Conservation (phyloP, 768 basidiomycete genomes). For the Mycena leptocephala region DNA sequence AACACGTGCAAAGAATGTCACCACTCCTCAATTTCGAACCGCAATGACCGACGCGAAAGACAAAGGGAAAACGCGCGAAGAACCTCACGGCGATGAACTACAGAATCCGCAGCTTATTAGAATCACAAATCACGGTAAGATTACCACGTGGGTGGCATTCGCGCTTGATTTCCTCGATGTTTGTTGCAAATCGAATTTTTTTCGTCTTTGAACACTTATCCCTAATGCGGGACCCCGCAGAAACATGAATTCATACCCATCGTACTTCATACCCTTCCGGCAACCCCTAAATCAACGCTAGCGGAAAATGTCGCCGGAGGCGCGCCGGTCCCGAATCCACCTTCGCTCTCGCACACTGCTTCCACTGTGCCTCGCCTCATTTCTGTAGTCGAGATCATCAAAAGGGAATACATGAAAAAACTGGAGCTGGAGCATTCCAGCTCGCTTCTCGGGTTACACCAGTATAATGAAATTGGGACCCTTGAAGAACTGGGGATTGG, state of each 20-base stretch:
- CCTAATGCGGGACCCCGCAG: conserved; percentile 45
- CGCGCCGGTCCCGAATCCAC: conserved; percentile 18
- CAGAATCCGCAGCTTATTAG: conserved; percentile 56
- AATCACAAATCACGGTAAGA: conserved; percentile 71
- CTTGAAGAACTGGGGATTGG: conserved; percentile 60
- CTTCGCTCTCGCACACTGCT: conserved; percentile 52
- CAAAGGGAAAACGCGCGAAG: conserved; percentile 34
- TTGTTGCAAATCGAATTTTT: conserved; percentile 33
- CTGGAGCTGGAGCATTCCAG: conserved; percentile 60
- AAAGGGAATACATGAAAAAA: conserved; percentile 80
- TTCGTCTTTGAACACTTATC: neutral
- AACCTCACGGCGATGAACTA: neutral
- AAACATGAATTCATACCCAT: conserved; percentile 65
- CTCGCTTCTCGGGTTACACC: conserved; percentile 73
- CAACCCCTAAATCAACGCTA: conserved; percentile 29
- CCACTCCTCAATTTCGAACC: neutral
- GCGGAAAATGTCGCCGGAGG: conserved; percentile 14
- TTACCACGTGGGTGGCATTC: conserved; percentile 67
- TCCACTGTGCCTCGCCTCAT: conserved; percentile 74
- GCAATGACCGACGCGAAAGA: conserved; percentile 35
- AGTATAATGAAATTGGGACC: conserved; percentile 82
- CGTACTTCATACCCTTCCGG: conserved; percentile 74
- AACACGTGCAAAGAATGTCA: neutral
- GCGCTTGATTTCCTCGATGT: conserved; percentile 72
- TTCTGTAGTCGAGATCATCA: conserved; percentile 88